Conservation (phyloP, 495 filamentous ascomycete genomes). For the Trichoderma parareesei region DNA sequence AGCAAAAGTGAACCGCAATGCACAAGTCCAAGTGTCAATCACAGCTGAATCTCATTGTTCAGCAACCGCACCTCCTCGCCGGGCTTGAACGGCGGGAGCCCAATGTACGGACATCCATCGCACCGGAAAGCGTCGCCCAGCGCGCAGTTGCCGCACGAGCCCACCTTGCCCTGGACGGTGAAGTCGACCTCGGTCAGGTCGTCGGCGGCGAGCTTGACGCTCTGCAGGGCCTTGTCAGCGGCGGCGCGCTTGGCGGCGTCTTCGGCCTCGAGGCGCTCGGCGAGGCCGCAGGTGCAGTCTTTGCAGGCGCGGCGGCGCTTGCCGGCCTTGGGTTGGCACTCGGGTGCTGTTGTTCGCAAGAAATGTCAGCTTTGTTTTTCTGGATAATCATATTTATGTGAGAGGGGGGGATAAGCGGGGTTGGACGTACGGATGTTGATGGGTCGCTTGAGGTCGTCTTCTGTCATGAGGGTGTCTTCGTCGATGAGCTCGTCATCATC, state of each 20-base stretch:
- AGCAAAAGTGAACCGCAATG: neutral
- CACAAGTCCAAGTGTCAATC: slow-evolving; percentile 14
- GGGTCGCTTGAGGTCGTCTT: slow-evolving; percentile 67
- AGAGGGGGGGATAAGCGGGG: neutral
- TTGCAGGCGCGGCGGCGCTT: slow-evolving; percentile 92
- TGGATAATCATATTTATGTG: slow-evolving; percentile 7
- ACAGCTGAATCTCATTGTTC: slow-evolving; percentile 83
- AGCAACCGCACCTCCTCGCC: slow-evolving; percentile 86
- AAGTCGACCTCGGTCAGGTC: slow-evolving; percentile 90
- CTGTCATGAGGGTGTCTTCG: slow-evolving; percentile 76
- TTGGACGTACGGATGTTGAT: slow-evolving; percentile 61
- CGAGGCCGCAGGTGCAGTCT: slow-evolving; percentile 92
- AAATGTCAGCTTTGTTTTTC: neutral
- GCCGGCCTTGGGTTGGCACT: slow-evolving; percentile 73
- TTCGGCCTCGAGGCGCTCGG: slow-evolving; percentile 68
- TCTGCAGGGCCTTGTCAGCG: slow-evolving; percentile 40
- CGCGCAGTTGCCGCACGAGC: slow-evolving; percentile 87
- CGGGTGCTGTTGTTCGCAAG: slow-evolving; percentile 47
- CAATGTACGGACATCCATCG: slow-evolving; percentile 77
- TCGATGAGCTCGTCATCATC: slow-evolving; percentile 80
- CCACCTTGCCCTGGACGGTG: slow-evolving; percentile 89
- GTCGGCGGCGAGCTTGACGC: slow-evolving; percentile 64
- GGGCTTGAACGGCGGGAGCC: slow-evolving; percentile 89
- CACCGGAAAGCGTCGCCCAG: slow-evolving; percentile 84
- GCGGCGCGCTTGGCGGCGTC: slow-evolving; percentile 60